Evolutionary conservation across 1,284 basidiomycete genomes (phyloP).

Genomic region (Austroboletus novae-zelandiae): DNA sequence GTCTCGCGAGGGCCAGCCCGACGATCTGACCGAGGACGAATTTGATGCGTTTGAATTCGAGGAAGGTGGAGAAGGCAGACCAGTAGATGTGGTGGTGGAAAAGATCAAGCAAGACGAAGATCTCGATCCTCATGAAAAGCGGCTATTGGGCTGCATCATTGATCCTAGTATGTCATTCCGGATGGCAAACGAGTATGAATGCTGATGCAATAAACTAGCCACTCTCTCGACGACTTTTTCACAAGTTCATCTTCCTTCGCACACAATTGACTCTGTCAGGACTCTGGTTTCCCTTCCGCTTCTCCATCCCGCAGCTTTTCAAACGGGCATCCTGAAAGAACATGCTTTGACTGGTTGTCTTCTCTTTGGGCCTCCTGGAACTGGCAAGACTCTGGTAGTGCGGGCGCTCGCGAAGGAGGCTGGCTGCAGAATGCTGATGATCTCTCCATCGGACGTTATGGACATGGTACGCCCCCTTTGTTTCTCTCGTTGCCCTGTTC

Average conservation of each 20-base stretch:
- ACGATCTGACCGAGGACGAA: slow-evolving; percentile 40
- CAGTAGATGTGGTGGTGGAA: slow-evolving; percentile 70
- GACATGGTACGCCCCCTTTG: slow-evolving; percentile 63
- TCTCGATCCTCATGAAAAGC: slow-evolving; percentile 74
- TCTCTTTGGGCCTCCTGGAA: slow-evolving; percentile 89
- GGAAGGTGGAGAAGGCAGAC: slow-evolving; percentile 36
- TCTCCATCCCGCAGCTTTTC: slow-evolving; percentile 87
- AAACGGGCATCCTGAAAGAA: slow-evolving; percentile 87
- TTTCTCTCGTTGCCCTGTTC: background rate
- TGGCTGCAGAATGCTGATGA: slow-evolving; percentile 83
- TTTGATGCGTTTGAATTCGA: slow-evolving; percentile 30
- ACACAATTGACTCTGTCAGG: slow-evolving; percentile 85
- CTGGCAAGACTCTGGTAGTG: slow-evolving; percentile 88
- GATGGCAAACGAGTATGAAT: background rate
- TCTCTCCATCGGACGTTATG: slow-evolving; percentile 85
- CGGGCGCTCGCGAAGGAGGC: slow-evolving; percentile 91
- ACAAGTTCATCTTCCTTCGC: slow-evolving; percentile 83
- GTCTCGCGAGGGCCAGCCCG: slow-evolving; percentile 37
- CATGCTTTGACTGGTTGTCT: slow-evolving; percentile 87
- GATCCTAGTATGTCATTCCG: slow-evolving; percentile 57
- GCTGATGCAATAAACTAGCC: slow-evolving; percentile 37
- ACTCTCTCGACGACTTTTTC: slow-evolving; percentile 80
- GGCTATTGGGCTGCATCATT: slow-evolving; percentile 80
- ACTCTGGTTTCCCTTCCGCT: slow-evolving; percentile 91
- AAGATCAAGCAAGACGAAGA: slow-evolving; percentile 70